Evolutionary conservation across 1,139 yeast species (phyloP).

Genomic region (Saccharomyces hybrid): DNA sequence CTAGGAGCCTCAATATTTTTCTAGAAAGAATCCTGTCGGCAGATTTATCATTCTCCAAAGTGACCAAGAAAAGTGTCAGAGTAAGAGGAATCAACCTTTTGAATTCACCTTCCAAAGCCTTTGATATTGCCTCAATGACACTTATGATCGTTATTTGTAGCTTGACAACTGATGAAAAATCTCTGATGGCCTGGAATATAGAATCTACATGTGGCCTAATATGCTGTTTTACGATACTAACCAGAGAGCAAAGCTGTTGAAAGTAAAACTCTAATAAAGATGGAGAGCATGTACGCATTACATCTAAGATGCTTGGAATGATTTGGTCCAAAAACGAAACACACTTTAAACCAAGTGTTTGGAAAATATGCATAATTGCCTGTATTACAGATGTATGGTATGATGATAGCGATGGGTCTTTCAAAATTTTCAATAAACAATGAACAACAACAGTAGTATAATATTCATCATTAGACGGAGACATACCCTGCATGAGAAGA

Average conservation of each 20-base stretch:
- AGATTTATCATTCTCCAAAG: conserved; percentile 70
- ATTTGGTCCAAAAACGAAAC: conserved; percentile 81
- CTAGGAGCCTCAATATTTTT: conserved; percentile 78
- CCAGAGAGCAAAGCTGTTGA: conserved; percentile 76
- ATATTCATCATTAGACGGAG: conserved; percentile 89
- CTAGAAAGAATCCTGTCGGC: conserved; percentile 57
- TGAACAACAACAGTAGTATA: conserved; percentile 92
- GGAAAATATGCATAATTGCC: conserved; percentile 85
- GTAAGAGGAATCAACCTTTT: conserved; percentile 75
- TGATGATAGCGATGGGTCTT: conserved; percentile 74
- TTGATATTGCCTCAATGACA: conserved; percentile 75
- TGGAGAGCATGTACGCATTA: conserved; percentile 78
- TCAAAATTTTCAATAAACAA: conserved; percentile 74
- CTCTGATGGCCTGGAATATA: conserved; percentile 67
- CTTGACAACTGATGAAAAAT: conserved; percentile 59
- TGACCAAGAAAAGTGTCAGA: conserved; percentile 65
- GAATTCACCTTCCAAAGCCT: conserved; percentile 87
- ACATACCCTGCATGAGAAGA: conserved; percentile 84
- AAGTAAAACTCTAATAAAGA: conserved; percentile 82
- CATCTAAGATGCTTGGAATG: conserved; percentile 78
- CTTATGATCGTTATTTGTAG: conserved; percentile 75
- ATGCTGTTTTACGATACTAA: conserved; percentile 80
- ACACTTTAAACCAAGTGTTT: conserved; percentile 80
- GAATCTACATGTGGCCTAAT: conserved; percentile 74
- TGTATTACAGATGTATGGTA: conserved; percentile 90